These are phyloP conservation scores for Barbatosphaeria neglecta DNA, from an alignment of 495 filamentous ascomycete species.

Conservation along the genomic window DNA sequence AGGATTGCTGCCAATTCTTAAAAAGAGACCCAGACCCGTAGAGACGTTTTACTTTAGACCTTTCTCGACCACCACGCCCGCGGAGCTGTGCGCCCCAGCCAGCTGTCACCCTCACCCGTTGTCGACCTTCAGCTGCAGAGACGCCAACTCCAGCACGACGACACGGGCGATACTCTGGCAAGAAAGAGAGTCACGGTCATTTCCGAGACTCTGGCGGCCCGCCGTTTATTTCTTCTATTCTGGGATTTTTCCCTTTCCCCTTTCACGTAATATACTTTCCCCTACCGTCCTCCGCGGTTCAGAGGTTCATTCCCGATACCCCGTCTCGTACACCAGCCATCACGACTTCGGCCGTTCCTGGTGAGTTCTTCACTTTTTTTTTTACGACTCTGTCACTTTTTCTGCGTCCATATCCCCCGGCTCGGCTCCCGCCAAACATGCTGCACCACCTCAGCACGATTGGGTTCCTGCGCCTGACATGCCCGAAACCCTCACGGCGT, in stretches of 20 bases:
- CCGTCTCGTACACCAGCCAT: conserved; percentile 21
- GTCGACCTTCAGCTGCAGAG: neutral
- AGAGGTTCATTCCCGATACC: conserved; percentile 27
- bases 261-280: conserved; percentile 9
- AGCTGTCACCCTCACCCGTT: no score
- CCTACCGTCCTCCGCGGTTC: conserved; percentile 12
- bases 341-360: conserved; percentile 11
- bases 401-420: neutral
- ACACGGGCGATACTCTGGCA: neutral
- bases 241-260: conserved; percentile 3
- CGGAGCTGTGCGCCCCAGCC: no score
- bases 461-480: neutral
- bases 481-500: neutral
- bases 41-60: no score
- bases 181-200: neutral
- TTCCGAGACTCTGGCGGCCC: neutral
- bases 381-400: neutral
- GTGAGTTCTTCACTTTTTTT: conserved; percentile 18
- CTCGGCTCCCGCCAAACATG: neutral
- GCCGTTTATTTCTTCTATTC: neutral
- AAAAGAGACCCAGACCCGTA: no score
- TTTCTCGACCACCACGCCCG: no score
- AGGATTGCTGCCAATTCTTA: no score
- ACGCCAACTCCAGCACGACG: neutral
- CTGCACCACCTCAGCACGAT: neutral